phyloP scores from a whole-genome alignment of 164 flowering plant species.

The Berberis thunbergii region DNA sequence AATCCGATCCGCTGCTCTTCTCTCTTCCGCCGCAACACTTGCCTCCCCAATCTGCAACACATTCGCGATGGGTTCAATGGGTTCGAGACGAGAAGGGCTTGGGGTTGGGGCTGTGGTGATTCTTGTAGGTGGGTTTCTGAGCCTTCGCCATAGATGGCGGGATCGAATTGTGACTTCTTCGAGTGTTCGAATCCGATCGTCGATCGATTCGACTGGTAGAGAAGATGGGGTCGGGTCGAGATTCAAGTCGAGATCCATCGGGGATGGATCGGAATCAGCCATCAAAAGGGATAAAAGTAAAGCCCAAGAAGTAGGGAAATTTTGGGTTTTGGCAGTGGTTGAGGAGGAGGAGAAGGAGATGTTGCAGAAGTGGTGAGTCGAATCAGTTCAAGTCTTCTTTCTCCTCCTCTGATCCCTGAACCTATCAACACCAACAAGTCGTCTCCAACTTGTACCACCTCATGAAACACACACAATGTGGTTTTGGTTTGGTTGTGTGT shows the following conservation, averaged over 20 bases:
- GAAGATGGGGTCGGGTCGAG: constrained; percentile 18
- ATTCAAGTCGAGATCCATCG: constrained; percentile 42
- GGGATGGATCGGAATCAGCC: too few species aligned
- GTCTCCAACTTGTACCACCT: too few species aligned
- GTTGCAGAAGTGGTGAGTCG: too few species aligned
- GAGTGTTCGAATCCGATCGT: constrained; percentile 35
- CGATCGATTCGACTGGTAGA: constrained; percentile 14
- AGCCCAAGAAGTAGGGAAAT: too few species aligned
- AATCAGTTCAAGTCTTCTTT: too few species aligned
- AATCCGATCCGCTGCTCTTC: constrained; percentile 1
- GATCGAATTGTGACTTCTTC: constrained; percentile 33
- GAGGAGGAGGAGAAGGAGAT: too few species aligned
- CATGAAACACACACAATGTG: too few species aligned
- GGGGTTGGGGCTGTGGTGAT: constrained; percentile 3
- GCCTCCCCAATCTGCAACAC: constrained; percentile 4
- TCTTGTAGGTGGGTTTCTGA: constrained; percentile 13
- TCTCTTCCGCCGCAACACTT: constrained; percentile 7
- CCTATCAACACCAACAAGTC: too few species aligned
- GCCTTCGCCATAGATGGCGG: constrained; percentile 29
- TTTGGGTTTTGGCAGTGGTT: too few species aligned
- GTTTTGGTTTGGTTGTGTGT: too few species aligned
- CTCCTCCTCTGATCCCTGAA: too few species aligned
- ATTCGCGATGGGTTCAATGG: constrained; percentile 1
- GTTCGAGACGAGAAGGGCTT: background rate
- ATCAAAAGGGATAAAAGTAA: too few species aligned